These are phyloP conservation scores for Pseudopithomyces maydicus DNA, from an alignment of 2,329 filamentous ascomycete species.

Conservation along the genomic window DNA sequence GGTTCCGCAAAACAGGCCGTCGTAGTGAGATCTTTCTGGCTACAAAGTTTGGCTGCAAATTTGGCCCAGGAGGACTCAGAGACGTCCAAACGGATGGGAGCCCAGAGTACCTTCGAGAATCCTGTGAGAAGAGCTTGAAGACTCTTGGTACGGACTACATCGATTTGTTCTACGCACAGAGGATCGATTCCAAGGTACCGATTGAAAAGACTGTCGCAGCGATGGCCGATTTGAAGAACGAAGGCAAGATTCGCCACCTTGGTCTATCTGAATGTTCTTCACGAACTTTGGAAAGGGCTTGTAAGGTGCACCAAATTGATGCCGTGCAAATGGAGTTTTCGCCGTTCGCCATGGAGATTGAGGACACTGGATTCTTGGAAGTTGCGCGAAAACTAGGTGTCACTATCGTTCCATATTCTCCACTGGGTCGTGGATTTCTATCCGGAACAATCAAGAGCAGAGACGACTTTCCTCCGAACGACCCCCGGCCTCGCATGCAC, in stretches of 20 bases:
- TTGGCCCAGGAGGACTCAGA: background rate
- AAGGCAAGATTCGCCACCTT: slow-evolving; percentile 50
- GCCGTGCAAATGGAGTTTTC: slow-evolving; percentile 56
- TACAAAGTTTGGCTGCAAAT: slow-evolving; percentile 9
- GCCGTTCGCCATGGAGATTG: slow-evolving; percentile 51
- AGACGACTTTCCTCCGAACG: slow-evolving; percentile 47
- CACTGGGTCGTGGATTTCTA: slow-evolving; percentile 31
- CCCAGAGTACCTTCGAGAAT: slow-evolving; percentile 44
- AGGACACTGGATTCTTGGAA: slow-evolving; percentile 35
- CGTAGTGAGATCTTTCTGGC: slow-evolving; percentile 19
- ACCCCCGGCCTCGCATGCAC: slow-evolving; percentile 30
- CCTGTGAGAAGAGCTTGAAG: slow-evolving; percentile 41
- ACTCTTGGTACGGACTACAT: slow-evolving; percentile 41
- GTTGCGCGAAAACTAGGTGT: slow-evolving; percentile 45
- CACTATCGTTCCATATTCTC: slow-evolving; percentile 35
- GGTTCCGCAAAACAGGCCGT: slow-evolving; percentile 17
- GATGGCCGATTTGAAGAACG: slow-evolving; percentile 39
- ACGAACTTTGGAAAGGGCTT: slow-evolving; percentile 51
- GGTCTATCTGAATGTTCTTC: slow-evolving; percentile 52
- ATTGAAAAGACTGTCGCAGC: slow-evolving; percentile 53
- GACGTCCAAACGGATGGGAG: slow-evolving; percentile 30
- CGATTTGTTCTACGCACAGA: slow-evolving; percentile 49
- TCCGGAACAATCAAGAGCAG: slow-evolving; percentile 26
- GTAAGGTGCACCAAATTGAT: slow-evolving; percentile 48
- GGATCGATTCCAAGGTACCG: slow-evolving; percentile 45